A percentile compares a stretch with the other conserved stretches of the same genome.
phyloP scores from a whole-genome alignment of 2,329 filamentous ascomycete genomes.

The Clarireedia homoeocarpa region DNA sequence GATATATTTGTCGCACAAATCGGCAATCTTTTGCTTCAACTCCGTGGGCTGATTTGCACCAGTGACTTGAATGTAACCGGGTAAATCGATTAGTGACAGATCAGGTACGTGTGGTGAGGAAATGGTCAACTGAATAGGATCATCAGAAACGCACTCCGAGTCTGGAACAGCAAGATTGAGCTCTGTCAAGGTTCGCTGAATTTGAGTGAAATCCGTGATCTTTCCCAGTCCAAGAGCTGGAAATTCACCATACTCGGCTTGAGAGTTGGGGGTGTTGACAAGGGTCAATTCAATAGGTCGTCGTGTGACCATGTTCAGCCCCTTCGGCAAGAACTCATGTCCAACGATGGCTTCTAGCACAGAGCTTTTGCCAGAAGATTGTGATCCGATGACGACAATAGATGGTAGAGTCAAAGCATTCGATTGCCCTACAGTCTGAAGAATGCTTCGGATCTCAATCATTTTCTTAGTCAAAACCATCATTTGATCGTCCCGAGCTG shows the following conservation, averaged over 20 bases:
- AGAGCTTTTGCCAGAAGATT: slow-evolving; percentile 96
- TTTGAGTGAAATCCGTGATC: slow-evolving; percentile 83
- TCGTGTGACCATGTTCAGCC: slow-evolving; percentile 97
- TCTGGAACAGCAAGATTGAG: slow-evolving; percentile 90
- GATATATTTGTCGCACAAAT: slow-evolving; percentile 97
- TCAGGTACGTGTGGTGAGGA: slow-evolving; percentile 95
- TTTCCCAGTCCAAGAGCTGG: slow-evolving; percentile 83
- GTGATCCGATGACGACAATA: slow-evolving; percentile 98
- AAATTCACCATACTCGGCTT: slow-evolving; percentile 91
- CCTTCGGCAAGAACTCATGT: slow-evolving; percentile 95
- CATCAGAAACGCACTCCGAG: slow-evolving; percentile 86
- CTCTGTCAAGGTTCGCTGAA: slow-evolving; percentile 90
- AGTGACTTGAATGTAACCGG: slow-evolving; percentile 94
- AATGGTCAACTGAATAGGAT: slow-evolving; percentile 91
- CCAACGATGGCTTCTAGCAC: slow-evolving; percentile 95
- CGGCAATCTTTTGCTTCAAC: slow-evolving; percentile 90
- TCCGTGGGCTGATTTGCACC: slow-evolving; percentile 85
- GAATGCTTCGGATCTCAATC: slow-evolving; percentile 93
- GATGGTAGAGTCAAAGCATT: slow-evolving; percentile 83
- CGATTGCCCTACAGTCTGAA: slow-evolving; percentile 88
- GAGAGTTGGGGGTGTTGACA: slow-evolving; percentile 84
- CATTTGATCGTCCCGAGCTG: slow-evolving; percentile 92
- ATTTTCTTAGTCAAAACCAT: slow-evolving; percentile 99
- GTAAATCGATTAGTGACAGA: slow-evolving; percentile 89
- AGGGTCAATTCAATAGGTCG: slow-evolving; percentile 93